Percentiles rank a stretch among this genome's conserved stretches.
These are phyloP conservation scores for Eucalyptus cloeziana DNA, from an alignment of 345 rosid genomes.

Conservation along the genomic window DNA sequence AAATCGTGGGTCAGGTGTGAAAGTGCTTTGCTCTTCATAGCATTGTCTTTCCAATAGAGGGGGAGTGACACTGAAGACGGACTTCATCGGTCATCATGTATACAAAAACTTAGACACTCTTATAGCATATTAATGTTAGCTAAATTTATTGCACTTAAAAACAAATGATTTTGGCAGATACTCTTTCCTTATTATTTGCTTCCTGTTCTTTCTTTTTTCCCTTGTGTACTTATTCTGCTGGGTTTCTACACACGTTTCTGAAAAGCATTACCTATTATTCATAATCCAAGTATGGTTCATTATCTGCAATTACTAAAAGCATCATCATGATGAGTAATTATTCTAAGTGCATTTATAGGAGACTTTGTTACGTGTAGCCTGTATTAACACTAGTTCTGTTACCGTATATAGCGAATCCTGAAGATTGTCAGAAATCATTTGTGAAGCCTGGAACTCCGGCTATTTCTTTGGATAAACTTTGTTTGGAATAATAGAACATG, in stretches of 20 bases:
- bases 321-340: background rate
- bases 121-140: background rate
- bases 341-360: background rate
- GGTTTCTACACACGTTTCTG: too few relatives aligned
- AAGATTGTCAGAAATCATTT: background rate
- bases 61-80: background rate
- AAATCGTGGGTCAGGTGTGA: background rate
- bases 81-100: background rate
- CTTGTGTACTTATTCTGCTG: too few relatives aligned
- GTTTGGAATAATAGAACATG: background rate
- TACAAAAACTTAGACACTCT: background rate
- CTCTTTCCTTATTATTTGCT: background rate
- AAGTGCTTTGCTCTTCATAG: background rate
- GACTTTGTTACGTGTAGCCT: background rate
- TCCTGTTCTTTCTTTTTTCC: background rate
- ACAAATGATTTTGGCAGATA: background rate
- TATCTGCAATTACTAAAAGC: background rate
- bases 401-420: background rate
- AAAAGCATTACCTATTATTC: background rate
- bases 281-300: background rate
- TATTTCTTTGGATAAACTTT: rapidly evolving
- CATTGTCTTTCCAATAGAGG: background rate
- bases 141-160: background rate
- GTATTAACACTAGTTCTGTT: background rate
- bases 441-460: background rate